Percentiles rank a stretch among this genome's conserved stretches.
These are phyloP conservation scores for Boletus mariae DNA, from an alignment of 1,284 basidiomycete genomes.

Conservation along the genomic window DNA sequence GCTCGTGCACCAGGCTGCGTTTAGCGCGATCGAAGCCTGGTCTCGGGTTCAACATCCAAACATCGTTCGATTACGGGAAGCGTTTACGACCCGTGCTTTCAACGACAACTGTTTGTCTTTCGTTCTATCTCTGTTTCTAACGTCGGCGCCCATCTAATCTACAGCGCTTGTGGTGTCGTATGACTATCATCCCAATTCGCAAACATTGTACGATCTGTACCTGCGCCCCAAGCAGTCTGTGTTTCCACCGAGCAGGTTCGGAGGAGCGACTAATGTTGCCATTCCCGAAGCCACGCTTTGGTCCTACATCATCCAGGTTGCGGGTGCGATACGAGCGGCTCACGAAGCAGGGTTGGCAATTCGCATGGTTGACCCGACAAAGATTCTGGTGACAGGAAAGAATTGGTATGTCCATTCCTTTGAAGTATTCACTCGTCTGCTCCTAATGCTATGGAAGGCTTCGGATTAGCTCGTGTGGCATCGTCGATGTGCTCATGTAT, in stretches of 20 bases:
- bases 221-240: constrained; percentile 49
- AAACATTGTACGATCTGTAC: constrained; percentile 76
- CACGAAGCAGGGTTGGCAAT: constrained; percentile 84
- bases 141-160: constrained; percentile 1
- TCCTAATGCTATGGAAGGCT: constrained; percentile 43
- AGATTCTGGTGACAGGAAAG: constrained; percentile 86
- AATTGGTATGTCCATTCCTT: constrained; percentile 59
- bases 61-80: constrained; percentile 84
- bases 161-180: constrained; percentile 91
- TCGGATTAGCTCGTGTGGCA: constrained; percentile 77
- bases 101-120: constrained; percentile 79
- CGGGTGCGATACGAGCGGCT: constrained; percentile 80
- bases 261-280: constrained; percentile 38
- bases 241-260: constrained; percentile 44
- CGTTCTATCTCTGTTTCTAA: constrained; percentile 1
- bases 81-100: constrained; percentile 94
- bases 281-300: constrained; percentile 83
- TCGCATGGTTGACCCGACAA: constrained; percentile 82
- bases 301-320: constrained; percentile 92
- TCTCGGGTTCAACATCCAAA: constrained; percentile 82
- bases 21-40: constrained; percentile 86
- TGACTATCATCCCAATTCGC: constrained; percentile 84
- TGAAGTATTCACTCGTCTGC: not conserved
- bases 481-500: constrained; percentile 81
- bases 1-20: constrained; percentile 78